Evolutionary conservation across 768 basidiomycete species (phyloP).

Genomic region (Leucosporidium scottii): DNA sequence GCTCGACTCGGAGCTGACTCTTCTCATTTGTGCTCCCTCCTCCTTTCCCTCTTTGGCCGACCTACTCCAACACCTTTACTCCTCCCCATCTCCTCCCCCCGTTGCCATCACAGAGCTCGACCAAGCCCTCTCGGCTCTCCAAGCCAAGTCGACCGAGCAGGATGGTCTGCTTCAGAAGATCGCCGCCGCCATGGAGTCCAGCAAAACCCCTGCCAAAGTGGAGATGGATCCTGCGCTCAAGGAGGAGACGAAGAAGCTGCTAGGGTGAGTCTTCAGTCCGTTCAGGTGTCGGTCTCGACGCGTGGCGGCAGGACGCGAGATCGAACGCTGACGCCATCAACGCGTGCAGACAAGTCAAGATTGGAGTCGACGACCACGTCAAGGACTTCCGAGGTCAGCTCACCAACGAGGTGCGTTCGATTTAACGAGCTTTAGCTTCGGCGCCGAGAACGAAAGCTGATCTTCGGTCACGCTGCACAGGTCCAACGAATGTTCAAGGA

Average conservation of each 20-base stretch:
- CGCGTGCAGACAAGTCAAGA: slow-evolving; percentile 5
- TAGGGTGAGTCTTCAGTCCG: background rate
- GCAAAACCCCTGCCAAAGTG: slow-evolving; percentile 1
- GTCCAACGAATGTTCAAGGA: slow-evolving; percentile 32
- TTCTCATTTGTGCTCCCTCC: too few species aligned
- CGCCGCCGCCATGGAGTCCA: slow-evolving; percentile 7
- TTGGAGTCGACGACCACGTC: slow-evolving; percentile 24
- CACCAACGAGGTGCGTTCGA: slow-evolving; percentile 17
- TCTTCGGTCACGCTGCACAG: background rate
- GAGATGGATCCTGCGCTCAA: slow-evolving; percentile 27
- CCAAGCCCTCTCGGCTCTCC: background rate
- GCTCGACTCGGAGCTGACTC: background rate
- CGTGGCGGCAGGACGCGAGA: too few species aligned
- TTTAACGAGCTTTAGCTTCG: background rate
- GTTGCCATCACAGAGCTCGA: background rate
- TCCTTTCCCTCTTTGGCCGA: too few species aligned
- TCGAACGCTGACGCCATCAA: too few species aligned
- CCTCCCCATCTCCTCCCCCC: too few species aligned
- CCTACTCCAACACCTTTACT: too few species aligned
- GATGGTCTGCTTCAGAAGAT: slow-evolving; percentile 1
- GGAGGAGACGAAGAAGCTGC: slow-evolving; percentile 19
- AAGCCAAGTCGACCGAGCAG: slow-evolving; percentile 21
- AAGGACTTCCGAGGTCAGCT: slow-evolving; percentile 25
- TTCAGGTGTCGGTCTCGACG: too few species aligned
- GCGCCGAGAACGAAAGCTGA: background rate